A percentile compares a stretch with the other conserved stretches of the same genome.
These are phyloP conservation scores for Galeopsis tetrahit DNA, from an alignment of 257 asterid species.

Conservation along the genomic window DNA sequence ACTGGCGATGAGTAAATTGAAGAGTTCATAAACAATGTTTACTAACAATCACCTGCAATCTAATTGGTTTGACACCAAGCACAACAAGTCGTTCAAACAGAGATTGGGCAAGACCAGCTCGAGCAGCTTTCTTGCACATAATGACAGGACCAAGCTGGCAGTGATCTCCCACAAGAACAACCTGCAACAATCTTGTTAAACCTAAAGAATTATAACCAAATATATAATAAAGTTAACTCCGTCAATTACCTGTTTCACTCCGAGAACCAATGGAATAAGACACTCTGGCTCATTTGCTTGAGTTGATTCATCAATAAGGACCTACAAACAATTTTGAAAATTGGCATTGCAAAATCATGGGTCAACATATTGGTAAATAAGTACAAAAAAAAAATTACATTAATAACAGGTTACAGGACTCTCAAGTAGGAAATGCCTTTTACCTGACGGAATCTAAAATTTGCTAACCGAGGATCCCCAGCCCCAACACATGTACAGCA, in stretches of 20 bases:
- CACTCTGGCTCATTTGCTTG: conserved; percentile 99
- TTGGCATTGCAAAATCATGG: conserved; percentile 4
- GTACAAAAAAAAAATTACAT: conserved; percentile 1
- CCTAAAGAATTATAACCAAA: not conserved
- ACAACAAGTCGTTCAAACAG: conserved; percentile 94
- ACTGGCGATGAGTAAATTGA: conserved; percentile 5
- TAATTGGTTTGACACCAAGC: conserved; percentile 96
- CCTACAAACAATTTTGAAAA: conserved; percentile 49
- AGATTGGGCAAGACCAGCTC: conserved; percentile 98
- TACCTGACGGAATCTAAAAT: conserved; percentile 98
- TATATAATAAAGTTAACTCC: conserved; percentile 15
- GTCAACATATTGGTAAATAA: not conserved
- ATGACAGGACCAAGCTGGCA: conserved; percentile 99
- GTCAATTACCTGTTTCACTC: conserved; percentile 79
- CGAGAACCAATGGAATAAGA: conserved; percentile 96
- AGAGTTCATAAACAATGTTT: conserved; percentile 9
- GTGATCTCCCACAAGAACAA: conserved; percentile 97
- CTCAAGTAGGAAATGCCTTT: conserved; percentile 23
- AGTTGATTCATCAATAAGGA: conserved; percentile 97
- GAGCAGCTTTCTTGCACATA: conserved; percentile 99
- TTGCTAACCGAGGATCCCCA: conserved; percentile 96
- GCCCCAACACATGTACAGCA: conserved; percentile 99
- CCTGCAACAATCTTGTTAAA: conserved; percentile 46
- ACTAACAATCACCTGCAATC: conserved; percentile 78
- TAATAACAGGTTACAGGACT: conserved; percentile 10